Percentiles rank a stretch among this genome's conserved stretches.
phyloP scores from a whole-genome alignment of 306 rosid genomes.

The Hylodesmum podocarpum region DNA sequence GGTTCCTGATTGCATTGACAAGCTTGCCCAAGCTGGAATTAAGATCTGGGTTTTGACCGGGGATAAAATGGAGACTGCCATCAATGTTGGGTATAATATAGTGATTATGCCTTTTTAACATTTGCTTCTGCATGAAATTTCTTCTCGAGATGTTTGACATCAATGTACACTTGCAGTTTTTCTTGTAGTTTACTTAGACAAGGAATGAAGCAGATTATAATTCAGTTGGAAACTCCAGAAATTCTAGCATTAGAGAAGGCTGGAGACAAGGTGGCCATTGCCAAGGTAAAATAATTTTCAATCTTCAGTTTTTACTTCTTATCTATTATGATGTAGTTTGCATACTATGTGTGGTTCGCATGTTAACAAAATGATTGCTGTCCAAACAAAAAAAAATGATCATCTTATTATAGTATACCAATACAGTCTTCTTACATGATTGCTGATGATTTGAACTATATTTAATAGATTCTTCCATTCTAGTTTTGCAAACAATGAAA shows the following conservation, averaged over 20 bases:
- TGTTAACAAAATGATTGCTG: conserved; percentile 14
- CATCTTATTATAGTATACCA: not conserved
- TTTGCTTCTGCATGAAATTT: conserved; percentile 13
- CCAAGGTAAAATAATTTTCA: conserved; percentile 49
- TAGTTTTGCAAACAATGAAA: not conserved
- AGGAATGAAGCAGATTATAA: conserved; percentile 92
- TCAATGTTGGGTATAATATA: conserved; percentile 82
- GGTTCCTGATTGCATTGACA: conserved; percentile 96
- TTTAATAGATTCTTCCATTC: not conserved
- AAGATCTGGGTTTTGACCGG: conserved; percentile 99
- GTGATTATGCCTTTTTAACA: not conserved
- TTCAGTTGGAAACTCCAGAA: conserved; percentile 67
- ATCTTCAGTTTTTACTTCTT: not conserved
- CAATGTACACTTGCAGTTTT: conserved; percentile 55
- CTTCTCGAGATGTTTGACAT: conserved; percentile 40
- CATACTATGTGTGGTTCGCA: conserved; percentile 1
- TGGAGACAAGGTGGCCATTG: conserved; percentile 64
- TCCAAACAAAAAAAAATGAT: conserved; percentile 19
- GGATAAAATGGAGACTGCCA: conserved; percentile 99
- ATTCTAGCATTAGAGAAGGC: conserved; percentile 74
- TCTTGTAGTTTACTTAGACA: conserved; percentile 97
- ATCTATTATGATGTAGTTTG: conserved; percentile 1
- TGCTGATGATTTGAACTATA: not conserved
- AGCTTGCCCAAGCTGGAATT: conserved; percentile 96
- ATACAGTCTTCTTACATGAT: not conserved